Base-by-base conservation (phyloP, 495 filamentous ascomycete genomes). In the Annulohypoxylon nitens region DNA sequence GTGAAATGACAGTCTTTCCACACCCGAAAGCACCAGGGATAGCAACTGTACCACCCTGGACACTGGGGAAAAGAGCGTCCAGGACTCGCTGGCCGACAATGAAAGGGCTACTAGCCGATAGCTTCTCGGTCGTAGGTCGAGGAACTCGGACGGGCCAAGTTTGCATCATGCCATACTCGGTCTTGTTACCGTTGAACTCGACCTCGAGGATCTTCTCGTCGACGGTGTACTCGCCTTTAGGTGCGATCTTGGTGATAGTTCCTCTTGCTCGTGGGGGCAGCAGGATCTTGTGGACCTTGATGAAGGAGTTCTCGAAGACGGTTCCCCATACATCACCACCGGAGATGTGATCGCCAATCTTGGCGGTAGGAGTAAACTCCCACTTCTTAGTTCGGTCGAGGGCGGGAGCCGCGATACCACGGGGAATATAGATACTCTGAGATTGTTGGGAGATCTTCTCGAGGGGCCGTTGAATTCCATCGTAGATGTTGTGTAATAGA, bases 11-110 rank as follows among this genome's bases (percentile, higher is more conserved):
- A 69, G 96, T 99, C 89, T 99, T 99, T 75, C 96, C 96, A 79
- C 97, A 99, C 72, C 96, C 97, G 81, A 99, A 99, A 81, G 96
- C 96, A 78, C 96, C 97, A 11, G 96, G 96, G 78, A 99, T 99
- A 77, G 94, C 97, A 61, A 98, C 94, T 39, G 96, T 99, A 71
- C 96, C 96, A 77, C 96, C 96, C 82, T 97, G 94, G 1, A 98
- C 96, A 84, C 91, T 94, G 50, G 96, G 97, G 86, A 97, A 99
- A n/a, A 99, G 89, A 77, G 96, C 92, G 80, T 99, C 96, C 75
- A 98, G 86, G 76, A 99, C 96, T 79, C 96, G 89, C 85, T 98
- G 96, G 16, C 96, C 96, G 78, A 98, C 96, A 75, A 99, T 88
- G 83, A 98, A 94, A 37, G 97, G 96, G 71, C 89, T 87, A 81